A percentile compares a stretch with the other conserved stretches of the same genome.
Evolutionary conservation across 208 protist genomes (phyloP).

Genomic region (Wallacemonas sp.): DNA sequence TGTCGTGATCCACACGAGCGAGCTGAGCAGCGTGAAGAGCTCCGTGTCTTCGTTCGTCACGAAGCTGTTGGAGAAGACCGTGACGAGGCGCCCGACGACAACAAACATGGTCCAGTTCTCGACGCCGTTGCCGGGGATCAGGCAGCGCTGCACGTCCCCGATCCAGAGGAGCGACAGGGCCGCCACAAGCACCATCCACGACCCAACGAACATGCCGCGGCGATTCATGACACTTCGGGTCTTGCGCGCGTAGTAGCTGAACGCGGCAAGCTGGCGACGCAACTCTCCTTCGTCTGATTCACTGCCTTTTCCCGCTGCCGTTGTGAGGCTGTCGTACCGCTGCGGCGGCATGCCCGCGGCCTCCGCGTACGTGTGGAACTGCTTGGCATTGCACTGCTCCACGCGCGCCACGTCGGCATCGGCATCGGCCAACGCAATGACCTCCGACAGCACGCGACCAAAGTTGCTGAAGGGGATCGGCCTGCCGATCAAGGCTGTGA

Average conservation of each 20-base stretch:
- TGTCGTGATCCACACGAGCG: background rate
- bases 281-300: background rate
- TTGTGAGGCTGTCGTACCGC: slow-evolving; percentile 13
- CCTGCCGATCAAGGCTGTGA: slow-evolving; percentile 88
- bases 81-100: slow-evolving; percentile 45
- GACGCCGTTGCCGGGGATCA: slow-evolving; percentile 14
- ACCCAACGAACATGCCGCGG: slow-evolving; percentile 50
- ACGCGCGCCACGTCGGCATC: slow-evolving; percentile 30
- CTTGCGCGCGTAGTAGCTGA: slow-evolving; percentile 51
- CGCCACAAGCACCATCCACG: slow-evolving; percentile 35
- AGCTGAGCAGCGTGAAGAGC: slow-evolving; percentile 19
- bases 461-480: slow-evolving; percentile 96
- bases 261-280: slow-evolving; percentile 35
- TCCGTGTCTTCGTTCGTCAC: slow-evolving; percentile 70
- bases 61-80: slow-evolving; percentile 79
- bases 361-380: slow-evolving; percentile 47
- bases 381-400: slow-evolving; percentile 57
- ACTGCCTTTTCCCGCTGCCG: background rate
- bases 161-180: slow-evolving; percentile 46
- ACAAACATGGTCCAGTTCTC: slow-evolving; percentile 32
- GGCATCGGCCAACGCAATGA: slow-evolving; percentile 58
- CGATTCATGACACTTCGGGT: slow-evolving; percentile 51
- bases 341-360: slow-evolving; percentile 31
- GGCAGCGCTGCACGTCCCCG: slow-evolving; percentile 20
- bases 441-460: slow-evolving; percentile 90